Evolutionary conservation across 2,329 filamentous ascomycete genomes (phyloP), one percentile per base, ranked within the genome.

Genomic region (Alternaria panax): DNA sequence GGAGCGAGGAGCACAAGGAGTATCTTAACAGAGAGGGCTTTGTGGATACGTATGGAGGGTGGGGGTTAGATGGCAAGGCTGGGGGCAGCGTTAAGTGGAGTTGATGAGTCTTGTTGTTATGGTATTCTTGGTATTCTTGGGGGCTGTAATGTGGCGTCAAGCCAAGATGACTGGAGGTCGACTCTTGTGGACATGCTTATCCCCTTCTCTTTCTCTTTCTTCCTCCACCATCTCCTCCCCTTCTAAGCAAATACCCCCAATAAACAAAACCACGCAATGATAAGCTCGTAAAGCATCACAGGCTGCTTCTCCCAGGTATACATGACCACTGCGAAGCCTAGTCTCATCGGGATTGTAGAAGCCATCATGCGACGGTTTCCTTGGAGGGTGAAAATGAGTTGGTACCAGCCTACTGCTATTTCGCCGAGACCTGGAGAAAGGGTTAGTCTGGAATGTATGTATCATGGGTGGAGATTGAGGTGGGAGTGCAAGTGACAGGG

Each of bases 11-110:
- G 57, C 67, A 74, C 14, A 71, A 68, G 62, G 70, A 79, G 65
- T 77, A 73, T 63, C 38, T 81, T 66, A 70, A 65, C 12, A 71
- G 71, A 27, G 79, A 78, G 50, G 80, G 80, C 2, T 81, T 81
- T 51, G 66, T 73, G 41, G 74, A 77, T 67, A 68, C 70, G 24
- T 74, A 71, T 67, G 74, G 75, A 0, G 59, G 61, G 4, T 77
- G 75, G 75, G 71, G 74, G 5, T 41, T 75, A 22, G 68, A 70
- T 9, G 63, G 62, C 0, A 62, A 48, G 14, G 64, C 53, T 27
- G 62, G 59, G 5, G 71, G 68, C 28, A 51, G n/a, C 28, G 64
- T 73, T 1, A 71, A 73, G 59, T 74, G 71, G 72, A 69, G 59
- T 43, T 69, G 22, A 52, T 18, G 8, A 3, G 8, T 27, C 11